Percentiles rank a stretch among this genome's conserved stretches.
phyloP scores from a whole-genome alignment of 208 protist species.

The Leishmania arabica region DNA sequence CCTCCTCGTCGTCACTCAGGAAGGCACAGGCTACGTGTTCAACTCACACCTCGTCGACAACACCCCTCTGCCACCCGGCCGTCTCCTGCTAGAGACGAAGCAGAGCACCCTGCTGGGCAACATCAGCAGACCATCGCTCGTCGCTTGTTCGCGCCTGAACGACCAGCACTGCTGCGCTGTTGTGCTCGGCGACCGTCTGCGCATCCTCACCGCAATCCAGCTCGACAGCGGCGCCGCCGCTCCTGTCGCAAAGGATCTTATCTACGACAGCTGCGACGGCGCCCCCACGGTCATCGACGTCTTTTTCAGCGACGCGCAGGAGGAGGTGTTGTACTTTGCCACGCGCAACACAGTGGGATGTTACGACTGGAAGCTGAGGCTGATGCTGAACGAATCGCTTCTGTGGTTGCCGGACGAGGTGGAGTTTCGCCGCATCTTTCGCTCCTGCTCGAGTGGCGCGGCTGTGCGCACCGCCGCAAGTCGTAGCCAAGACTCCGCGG shows the following conservation, averaged over 20 bases:
- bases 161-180: conserved; percentile 45
- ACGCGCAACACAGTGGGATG: conserved; percentile 62
- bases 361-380: conserved; percentile 79
- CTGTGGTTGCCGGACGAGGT: conserved; percentile 64
- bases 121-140: conserved; percentile 24
- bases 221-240: conserved; percentile 19
- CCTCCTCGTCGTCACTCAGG: conserved; percentile 58
- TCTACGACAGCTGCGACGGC: conserved; percentile 71
- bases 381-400: conserved; percentile 79
- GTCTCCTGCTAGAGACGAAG: conserved; percentile 32
- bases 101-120: conserved; percentile 14
- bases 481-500: not conserved
- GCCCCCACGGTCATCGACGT: conserved; percentile 71
- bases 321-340: conserved; percentile 79
- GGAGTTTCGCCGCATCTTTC: conserved; percentile 79
- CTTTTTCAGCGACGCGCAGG: conserved; percentile 78
- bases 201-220: conserved; percentile 48
- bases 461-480: not conserved
- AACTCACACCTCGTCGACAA: conserved; percentile 59
- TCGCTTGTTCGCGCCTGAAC: conserved; percentile 49
- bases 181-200: conserved; percentile 69
- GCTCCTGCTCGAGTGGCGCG: conserved; percentile 39
- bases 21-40: conserved; percentile 64
- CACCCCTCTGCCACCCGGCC: conserved; percentile 31
- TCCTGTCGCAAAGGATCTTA: conserved; percentile 53